These are phyloP conservation scores for Chlorokybus atmophyticus DNA, from an alignment of 139 green algal genomes.

Conservation along the genomic window DNA sequence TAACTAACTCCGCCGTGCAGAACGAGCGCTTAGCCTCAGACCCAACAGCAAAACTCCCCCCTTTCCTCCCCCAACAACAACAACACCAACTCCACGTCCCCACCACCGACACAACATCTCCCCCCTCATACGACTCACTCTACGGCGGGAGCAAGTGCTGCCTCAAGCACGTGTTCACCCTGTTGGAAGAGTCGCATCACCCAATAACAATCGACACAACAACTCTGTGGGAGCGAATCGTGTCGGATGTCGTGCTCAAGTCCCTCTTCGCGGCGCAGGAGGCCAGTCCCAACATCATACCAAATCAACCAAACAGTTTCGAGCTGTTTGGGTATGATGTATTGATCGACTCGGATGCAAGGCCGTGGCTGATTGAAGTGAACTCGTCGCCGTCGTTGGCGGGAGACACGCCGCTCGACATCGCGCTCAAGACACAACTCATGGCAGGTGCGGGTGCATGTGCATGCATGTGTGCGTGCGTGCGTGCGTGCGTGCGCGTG, in stretches of 20 bases:
- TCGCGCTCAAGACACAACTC: slow-evolving; percentile 5
- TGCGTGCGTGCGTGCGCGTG: no score
- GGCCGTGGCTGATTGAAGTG: neutral
- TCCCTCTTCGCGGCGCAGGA: slow-evolving; percentile 39
- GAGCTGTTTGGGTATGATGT: slow-evolving; percentile 2
- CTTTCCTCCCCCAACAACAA: neutral
- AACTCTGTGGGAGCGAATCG: slow-evolving; percentile 19
- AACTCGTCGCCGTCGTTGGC: slow-evolving; percentile 3
- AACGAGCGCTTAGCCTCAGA: slow-evolving; percentile 26
- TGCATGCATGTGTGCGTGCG: no score
- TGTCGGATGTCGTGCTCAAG: slow-evolving; percentile 22
- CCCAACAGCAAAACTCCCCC: neutral
- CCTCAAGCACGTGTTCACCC: neutral
- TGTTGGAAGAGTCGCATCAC: neutral
- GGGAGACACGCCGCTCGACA: neutral
- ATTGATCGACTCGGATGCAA: neutral
- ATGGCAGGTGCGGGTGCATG: no score
- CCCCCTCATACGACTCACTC: neutral
- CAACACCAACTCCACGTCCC: no score
- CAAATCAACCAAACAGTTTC: neutral
- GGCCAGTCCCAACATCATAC: slow-evolving; percentile 27
- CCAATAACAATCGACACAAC: no score
- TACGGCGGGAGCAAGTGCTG: slow-evolving; percentile 3
- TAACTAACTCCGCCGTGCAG: slow-evolving; percentile 68
- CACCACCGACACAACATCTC: no score